A percentile compares a stretch with the other conserved stretches of the same genome.
These are phyloP conservation scores for Suillus discolor DNA, from an alignment of 768 basidiomycete genomes.

Conservation along the genomic window DNA sequence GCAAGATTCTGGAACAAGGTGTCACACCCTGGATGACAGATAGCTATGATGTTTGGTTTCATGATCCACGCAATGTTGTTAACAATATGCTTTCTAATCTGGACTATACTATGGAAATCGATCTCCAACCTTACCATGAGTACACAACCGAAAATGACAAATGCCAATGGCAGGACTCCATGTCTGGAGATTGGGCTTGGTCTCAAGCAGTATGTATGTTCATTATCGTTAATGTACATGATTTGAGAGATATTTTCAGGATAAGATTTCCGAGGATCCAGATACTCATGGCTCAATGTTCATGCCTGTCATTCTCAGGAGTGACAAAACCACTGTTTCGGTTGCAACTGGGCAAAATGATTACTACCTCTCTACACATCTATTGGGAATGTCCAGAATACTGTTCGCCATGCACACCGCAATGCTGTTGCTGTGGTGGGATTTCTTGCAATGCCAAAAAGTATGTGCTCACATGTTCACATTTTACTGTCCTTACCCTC, in stretches of 20 bases:
- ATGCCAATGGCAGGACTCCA: conserved; percentile 19
- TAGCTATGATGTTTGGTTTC: conserved; percentile 31
- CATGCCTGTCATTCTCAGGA: conserved; percentile 16
- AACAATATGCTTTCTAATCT: conserved; percentile 25
- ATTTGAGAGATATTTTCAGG: conserved; percentile 3
- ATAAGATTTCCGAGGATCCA: conserved; percentile 14
- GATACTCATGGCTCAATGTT: conserved; percentile 15
- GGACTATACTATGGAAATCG: conserved; percentile 22
- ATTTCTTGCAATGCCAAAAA: conserved; percentile 34
- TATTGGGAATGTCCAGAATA: conserved; percentile 16
- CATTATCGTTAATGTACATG: too few species aligned
- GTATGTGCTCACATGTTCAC: conserved; percentile 18
- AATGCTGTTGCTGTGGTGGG: conserved; percentile 23
- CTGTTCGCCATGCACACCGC: conserved; percentile 10
- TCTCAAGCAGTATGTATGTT: conserved; percentile 29
- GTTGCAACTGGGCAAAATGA: conserved; percentile 19
- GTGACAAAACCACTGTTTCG: conserved; percentile 18
- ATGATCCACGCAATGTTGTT: conserved; percentile 19
- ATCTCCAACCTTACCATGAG: conserved; percentile 21
- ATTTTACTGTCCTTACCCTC: not conserved
- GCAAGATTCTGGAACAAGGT: conserved; percentile 16
- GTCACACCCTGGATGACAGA: conserved; percentile 29
- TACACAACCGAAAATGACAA: conserved; percentile 11
- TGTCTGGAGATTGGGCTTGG: conserved; percentile 35
- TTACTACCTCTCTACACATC: conserved; percentile 15